Evolutionary conservation across 495 filamentous ascomycete species (phyloP).

Genomic region (Poronia punctata): DNA sequence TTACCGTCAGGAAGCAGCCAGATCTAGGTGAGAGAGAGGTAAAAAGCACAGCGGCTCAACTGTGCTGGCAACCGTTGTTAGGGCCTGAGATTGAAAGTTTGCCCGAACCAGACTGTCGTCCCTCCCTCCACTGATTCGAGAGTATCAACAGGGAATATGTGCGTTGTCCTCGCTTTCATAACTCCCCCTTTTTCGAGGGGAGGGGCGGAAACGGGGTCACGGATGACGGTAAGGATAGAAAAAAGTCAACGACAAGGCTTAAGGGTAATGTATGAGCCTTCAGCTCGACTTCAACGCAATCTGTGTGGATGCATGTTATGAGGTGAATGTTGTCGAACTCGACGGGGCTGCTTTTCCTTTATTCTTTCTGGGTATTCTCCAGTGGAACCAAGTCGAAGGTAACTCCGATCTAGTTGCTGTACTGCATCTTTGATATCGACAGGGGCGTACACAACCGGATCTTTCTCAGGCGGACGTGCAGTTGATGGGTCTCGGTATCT

Average conservation of each 20-base stretch:
- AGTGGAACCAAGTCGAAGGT: background rate
- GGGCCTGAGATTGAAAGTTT: too few relatives aligned
- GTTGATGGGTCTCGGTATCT: constrained; percentile 1
- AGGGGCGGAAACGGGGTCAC: constrained; percentile 12
- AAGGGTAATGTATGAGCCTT: constrained; percentile 5
- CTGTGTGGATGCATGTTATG: background rate
- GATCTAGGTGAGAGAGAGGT: too few relatives aligned
- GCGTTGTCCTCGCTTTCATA: constrained; percentile 12
- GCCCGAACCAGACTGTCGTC: too few relatives aligned
- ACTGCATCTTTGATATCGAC: constrained; percentile 1
- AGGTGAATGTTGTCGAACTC: too few relatives aligned
- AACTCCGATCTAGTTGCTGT: background rate
- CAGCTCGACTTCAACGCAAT: constrained; percentile 8
- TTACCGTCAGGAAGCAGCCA: too few relatives aligned
- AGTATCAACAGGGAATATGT: background rate
- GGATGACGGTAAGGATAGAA: constrained; percentile 9
- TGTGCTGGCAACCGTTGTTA: too few relatives aligned
- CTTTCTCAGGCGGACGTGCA: background rate
- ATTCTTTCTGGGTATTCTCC: background rate
- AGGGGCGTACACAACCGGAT: constrained; percentile 2
- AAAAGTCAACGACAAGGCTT: constrained; percentile 9
- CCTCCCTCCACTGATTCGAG: background rate
- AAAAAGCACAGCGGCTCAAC: too few relatives aligned
- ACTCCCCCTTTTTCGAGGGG: constrained; percentile 10
- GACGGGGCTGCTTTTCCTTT: too few relatives aligned